Evolutionary conservation across 257 asterid genomes (phyloP).

Genomic region (Solanum microdontum): DNA sequence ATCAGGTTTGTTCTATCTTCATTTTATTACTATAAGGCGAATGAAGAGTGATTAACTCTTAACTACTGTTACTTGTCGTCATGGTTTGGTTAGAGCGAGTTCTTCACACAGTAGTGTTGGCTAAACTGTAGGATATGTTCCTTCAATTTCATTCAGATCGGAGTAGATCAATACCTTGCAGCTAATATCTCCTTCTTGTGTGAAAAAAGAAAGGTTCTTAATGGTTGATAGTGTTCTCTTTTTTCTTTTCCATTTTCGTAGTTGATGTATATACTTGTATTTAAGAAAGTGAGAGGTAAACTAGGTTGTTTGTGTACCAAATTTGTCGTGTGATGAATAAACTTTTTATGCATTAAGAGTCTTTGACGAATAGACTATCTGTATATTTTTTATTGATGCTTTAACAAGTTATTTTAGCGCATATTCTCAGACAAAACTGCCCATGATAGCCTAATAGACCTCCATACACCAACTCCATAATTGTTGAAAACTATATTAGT

Average conservation of each 20-base stretch:
- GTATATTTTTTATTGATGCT: background rate
- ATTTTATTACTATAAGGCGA: no score
- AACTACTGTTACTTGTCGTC: background rate
- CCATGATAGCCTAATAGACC: no score
- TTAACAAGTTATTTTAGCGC: background rate
- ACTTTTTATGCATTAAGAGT: background rate
- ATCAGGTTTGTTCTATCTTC: no score
- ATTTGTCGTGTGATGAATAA: background rate
- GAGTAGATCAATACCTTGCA: background rate
- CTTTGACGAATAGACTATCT: background rate
- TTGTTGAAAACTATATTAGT: no score
- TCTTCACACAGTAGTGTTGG: background rate
- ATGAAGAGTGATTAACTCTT: background rate
- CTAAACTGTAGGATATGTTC: background rate
- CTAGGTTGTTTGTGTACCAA: background rate
- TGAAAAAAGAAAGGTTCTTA: background rate
- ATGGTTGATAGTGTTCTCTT: background rate
- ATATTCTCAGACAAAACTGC: background rate
- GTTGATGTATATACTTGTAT: conserved; percentile 2
- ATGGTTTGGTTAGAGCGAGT: background rate
- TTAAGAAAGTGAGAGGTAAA: conserved; percentile 2
- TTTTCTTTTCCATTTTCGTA: background rate
- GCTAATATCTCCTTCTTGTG: background rate
- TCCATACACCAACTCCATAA: no score
- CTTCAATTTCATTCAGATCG: background rate